phyloP scores from a whole-genome alignment of 2,329 filamentous ascomycete species.

The Diaporthe velutina region DNA sequence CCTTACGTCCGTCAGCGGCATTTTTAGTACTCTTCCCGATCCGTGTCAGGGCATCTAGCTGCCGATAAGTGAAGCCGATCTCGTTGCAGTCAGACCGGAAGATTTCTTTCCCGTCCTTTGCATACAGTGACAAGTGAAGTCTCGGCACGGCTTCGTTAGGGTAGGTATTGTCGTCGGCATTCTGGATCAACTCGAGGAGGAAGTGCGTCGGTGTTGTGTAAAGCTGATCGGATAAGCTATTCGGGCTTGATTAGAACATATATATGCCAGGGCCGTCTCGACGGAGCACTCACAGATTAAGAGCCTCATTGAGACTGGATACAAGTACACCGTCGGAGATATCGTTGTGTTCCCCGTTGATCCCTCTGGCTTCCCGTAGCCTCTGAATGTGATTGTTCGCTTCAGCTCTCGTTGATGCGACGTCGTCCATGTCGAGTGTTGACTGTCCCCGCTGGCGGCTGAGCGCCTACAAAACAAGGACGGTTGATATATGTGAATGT shows the following conservation, averaged over 20 bases:
- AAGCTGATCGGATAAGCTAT: slow-evolving; percentile 44
- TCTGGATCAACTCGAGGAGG: slow-evolving; percentile 54
- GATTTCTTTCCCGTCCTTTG: not conserved
- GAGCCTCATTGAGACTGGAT: not conserved
- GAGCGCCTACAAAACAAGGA: not conserved
- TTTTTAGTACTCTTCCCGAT: slow-evolving; percentile 52
- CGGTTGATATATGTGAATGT: not conserved
- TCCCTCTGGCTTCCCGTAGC: not conserved
- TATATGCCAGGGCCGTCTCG: not conserved
- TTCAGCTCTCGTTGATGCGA: slow-evolving; percentile 2
- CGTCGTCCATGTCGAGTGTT: not conserved
- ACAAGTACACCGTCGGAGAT: not conserved
- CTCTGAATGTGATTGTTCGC: not conserved
- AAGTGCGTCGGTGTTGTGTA: slow-evolving; percentile 50
- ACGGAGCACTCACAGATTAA: not conserved
- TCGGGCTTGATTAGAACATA: not conserved
- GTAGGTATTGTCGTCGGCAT: slow-evolving; percentile 54
- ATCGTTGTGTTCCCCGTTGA: not conserved
- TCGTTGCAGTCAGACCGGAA: slow-evolving; percentile 50
- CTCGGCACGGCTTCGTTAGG: not conserved
- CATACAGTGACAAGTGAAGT: not conserved
- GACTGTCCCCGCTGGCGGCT: not conserved
- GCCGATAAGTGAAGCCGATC: slow-evolving; percentile 46
- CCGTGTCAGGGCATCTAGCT: slow-evolving; percentile 51
- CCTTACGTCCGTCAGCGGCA: slow-evolving; percentile 37